Conservation (phyloP, 495 filamentous ascomycete genomes). For the Tuber brumale region DNA sequence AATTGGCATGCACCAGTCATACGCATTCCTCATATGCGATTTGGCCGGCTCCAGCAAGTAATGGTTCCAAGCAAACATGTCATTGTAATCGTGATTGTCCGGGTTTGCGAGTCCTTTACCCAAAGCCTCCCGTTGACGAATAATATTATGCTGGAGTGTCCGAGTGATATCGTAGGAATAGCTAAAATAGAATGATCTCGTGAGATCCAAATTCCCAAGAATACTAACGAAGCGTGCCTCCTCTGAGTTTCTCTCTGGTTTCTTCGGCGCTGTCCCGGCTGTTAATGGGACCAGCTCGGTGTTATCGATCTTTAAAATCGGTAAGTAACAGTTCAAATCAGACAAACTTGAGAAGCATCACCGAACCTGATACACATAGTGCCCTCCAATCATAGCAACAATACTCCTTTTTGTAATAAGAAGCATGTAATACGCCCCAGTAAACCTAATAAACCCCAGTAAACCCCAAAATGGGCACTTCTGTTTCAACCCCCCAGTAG, state of each 20-base stretch:
- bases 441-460: slow-evolving; percentile 91
- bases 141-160: slow-evolving; percentile 88
- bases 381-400: slow-evolving; percentile 90
- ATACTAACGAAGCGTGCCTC: slow-evolving; percentile 85
- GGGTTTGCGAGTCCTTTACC: slow-evolving; percentile 55
- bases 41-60: slow-evolving; percentile 74
- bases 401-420: slow-evolving; percentile 92
- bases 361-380: slow-evolving; percentile 74
- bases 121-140: slow-evolving; percentile 65
- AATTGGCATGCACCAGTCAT: slow-evolving; percentile 93
- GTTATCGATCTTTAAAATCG: slow-evolving; percentile 58
- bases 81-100: slow-evolving; percentile 64
- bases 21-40: slow-evolving; percentile 64
- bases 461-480: slow-evolving; percentile 90
- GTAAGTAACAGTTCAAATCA: background rate
- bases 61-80: slow-evolving; percentile 98
- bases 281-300: slow-evolving; percentile 88
- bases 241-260: slow-evolving; percentile 72
- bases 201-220: slow-evolving; percentile 81
- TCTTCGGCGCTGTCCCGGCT: slow-evolving; percentile 53
- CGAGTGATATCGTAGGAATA: slow-evolving; percentile 95
- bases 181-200: slow-evolving; percentile 92
- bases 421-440: slow-evolving; percentile 95
- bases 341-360: slow-evolving; percentile 1
- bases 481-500: slow-evolving; percentile 80